A percentile compares a stretch with the other conserved stretches of the same genome.
Evolutionary conservation across 148 eudicot genomes (phyloP).

Genomic region (Simmondsia chinensis): DNA sequence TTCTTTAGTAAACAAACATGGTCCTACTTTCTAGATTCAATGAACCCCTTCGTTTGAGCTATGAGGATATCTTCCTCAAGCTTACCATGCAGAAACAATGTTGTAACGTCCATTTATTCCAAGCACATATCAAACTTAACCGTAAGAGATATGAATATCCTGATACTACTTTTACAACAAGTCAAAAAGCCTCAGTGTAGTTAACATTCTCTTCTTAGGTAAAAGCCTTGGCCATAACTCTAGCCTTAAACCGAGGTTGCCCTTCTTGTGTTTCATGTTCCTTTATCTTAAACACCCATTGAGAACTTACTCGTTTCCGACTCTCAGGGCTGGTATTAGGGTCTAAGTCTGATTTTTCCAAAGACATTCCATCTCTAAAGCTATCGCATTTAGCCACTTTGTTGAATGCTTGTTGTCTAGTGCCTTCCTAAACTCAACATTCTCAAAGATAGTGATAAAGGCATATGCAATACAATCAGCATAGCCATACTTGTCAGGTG

Average conservation of each 20-base stretch:
- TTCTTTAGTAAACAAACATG: background rate
- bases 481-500: too few species aligned
- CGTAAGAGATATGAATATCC: background rate
- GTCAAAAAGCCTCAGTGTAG: slow-evolving; percentile 4
- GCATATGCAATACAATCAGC: too few species aligned
- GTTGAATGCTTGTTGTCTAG: too few species aligned
- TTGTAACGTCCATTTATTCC: background rate
- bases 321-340: background rate
- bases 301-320: background rate
- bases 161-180: slow-evolving; percentile 3
- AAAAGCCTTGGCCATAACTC: too few species aligned
- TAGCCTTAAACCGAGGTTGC: slow-evolving; percentile 4
- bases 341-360: slow-evolving; percentile 2
- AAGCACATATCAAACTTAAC: background rate
- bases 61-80: too few species aligned
- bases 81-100: too few species aligned
- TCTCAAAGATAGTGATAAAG: too few species aligned
- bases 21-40: too few species aligned
- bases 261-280: background rate
- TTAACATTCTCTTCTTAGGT: slow-evolving; percentile 1
- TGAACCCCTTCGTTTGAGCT: too few species aligned
- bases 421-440: too few species aligned
- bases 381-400: too few species aligned
- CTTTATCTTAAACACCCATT: slow-evolving; percentile 5
- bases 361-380: background rate